Conservation (phyloP, 768 basidiomycete species). For the Austroboletus eburneus region DNA sequence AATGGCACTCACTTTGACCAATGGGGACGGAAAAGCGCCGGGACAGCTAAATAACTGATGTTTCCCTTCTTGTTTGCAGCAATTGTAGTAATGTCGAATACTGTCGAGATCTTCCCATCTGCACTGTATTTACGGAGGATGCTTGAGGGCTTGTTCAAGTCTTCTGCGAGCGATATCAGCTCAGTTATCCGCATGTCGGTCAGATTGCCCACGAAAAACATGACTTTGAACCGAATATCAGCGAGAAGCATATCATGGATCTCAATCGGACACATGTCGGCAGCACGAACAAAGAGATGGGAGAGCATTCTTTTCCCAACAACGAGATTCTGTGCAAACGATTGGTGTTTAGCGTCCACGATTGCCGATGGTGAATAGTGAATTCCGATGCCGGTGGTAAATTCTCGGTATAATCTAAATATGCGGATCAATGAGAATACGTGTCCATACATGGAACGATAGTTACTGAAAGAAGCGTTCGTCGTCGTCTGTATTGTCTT, state of each 20-base stretch:
- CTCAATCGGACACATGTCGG: conserved; percentile 45
- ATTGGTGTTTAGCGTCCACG: conserved; percentile 33
- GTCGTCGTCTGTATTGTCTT: conserved; percentile 22
- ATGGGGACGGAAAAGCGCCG: conserved; percentile 32
- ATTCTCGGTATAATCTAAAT: conserved; percentile 42
- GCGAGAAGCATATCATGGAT: conserved; percentile 47
- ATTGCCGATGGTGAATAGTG: conserved; percentile 44
- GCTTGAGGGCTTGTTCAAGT: conserved; percentile 22
- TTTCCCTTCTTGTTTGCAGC: conserved; percentile 30
- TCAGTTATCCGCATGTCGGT: conserved; percentile 12
- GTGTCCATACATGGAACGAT: conserved; percentile 5
- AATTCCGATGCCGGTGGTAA: conserved; percentile 46
- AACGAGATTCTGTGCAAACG: conserved; percentile 35
- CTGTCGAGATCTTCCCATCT: conserved; percentile 15
- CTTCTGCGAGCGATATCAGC: conserved; percentile 23
- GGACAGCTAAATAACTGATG: conserved; percentile 30
- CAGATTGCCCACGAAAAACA: conserved; percentile 42
- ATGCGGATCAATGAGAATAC: conserved; percentile 11
- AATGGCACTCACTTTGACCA: conserved; percentile 45
- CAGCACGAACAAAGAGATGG: conserved; percentile 43
- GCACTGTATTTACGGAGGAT: conserved; percentile 26
- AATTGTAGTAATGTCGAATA: conserved; percentile 31
- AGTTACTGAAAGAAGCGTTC: conserved; percentile 42
- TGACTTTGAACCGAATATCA: conserved; percentile 46
- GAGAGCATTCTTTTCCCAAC: conserved; percentile 49